Percentiles rank a stretch among this genome's conserved stretches.
phyloP scores from a whole-genome alignment of 306 rosid species.

The Sindora glabra region DNA sequence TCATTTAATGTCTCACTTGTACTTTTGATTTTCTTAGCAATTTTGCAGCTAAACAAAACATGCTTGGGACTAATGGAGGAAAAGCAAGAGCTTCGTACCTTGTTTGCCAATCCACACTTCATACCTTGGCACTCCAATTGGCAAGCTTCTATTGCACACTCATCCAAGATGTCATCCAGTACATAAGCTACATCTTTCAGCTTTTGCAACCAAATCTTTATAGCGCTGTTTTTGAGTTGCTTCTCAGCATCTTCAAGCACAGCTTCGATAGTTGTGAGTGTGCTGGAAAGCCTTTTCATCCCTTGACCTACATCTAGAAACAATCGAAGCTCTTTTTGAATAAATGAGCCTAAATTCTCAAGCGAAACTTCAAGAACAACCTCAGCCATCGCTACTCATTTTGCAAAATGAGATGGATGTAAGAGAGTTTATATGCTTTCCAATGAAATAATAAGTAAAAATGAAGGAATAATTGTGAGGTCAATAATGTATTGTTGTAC shows the following conservation, averaged over 20 bases:
- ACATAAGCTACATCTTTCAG: background rate
- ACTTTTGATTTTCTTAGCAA: background rate
- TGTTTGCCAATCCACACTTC: background rate
- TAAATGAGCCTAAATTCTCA: background rate
- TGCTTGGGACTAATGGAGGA: background rate
- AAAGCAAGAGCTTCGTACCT: background rate
- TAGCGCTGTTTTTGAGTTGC: background rate
- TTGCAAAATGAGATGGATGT: no score
- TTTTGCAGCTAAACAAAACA: background rate
- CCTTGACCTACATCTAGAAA: background rate
- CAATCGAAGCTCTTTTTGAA: background rate
- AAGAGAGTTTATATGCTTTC: no score
- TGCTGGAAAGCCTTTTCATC: background rate
- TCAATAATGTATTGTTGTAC: no score
- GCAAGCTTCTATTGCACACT: background rate
- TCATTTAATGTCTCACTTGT: background rate
- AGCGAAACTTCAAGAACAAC: background rate
- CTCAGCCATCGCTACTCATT: background rate
- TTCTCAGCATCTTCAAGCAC: slow-evolving; percentile 11
- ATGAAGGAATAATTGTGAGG: no score
- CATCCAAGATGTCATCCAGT: slow-evolving; percentile 3
- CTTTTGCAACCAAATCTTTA: background rate
- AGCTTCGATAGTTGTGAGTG: background rate
- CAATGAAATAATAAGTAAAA: no score
- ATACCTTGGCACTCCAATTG: background rate